A percentile compares a stretch with the other conserved stretches of the same genome.
phyloP scores from a whole-genome alignment of 495 filamentous ascomycete species.

The Cenococcum geophilum region DNA sequence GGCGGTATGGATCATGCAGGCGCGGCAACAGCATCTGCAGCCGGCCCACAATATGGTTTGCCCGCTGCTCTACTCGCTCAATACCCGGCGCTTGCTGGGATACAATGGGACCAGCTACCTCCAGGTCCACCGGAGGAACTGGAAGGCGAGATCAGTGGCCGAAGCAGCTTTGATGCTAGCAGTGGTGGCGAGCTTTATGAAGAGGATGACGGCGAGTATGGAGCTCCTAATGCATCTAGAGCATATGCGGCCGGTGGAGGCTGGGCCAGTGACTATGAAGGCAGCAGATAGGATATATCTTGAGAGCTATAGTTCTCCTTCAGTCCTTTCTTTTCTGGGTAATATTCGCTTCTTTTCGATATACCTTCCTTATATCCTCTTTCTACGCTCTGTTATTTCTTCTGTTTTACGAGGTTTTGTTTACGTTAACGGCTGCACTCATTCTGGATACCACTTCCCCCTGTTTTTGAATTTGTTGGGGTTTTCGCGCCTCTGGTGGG shows the following conservation, averaged over 20 bases:
- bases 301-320: background rate
- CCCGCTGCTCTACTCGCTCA: conserved; percentile 84
- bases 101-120: conserved; percentile 61
- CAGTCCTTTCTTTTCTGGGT: background rate
- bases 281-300: conserved; percentile 12
- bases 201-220: conserved; percentile 53
- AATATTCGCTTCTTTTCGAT: background rate
- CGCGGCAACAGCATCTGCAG: background rate
- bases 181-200: conserved; percentile 55
- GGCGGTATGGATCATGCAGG: conserved; percentile 17
- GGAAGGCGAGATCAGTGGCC: conserved; percentile 68
- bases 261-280: conserved; percentile 31
- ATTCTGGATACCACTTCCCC: background rate
- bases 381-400: background rate
- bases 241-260: conserved; percentile 14
- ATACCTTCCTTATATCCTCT: background rate
- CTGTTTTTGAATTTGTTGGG: no score
- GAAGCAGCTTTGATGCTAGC: conserved; percentile 85
- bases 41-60: conserved; percentile 39
- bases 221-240: conserved; percentile 4
- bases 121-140: conserved; percentile 40
- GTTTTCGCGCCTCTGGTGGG: no score
- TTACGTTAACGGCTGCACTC: background rate
- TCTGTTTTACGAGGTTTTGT: background rate
- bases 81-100: conserved; percentile 78